A percentile compares a stretch with the other conserved stretches of the same genome.
These are phyloP conservation scores for Starmerella sirachaensis DNA, from an alignment of 805 yeast genomes.

Conservation along the genomic window DNA sequence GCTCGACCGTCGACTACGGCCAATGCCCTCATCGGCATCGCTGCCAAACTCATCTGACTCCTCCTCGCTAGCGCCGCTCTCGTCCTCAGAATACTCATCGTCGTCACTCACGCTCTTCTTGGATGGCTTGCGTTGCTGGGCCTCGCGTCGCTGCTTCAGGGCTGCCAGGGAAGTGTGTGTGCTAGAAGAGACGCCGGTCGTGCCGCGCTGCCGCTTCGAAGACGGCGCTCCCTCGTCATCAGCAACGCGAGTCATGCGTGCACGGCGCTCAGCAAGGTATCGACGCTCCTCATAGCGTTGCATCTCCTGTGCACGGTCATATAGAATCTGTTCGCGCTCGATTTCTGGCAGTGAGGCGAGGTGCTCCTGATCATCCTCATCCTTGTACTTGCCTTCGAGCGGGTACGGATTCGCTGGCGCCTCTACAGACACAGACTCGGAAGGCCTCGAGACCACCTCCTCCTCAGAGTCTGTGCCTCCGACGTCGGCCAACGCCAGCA, in stretches of 20 bases:
- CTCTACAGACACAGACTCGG: slow-evolving; percentile 18
- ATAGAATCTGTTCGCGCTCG: slow-evolving; percentile 79
- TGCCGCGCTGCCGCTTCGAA: slow-evolving; percentile 26
- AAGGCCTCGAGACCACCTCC: slow-evolving; percentile 6
- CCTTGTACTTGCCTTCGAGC: slow-evolving; percentile 77
- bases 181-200: slow-evolving; percentile 31
- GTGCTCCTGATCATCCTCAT: slow-evolving; percentile 59
- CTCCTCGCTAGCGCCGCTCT: slow-evolving; percentile 11
- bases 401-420: slow-evolving; percentile 65
- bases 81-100: slow-evolving; percentile 30
- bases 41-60: slow-evolving; percentile 31
- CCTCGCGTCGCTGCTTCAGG: slow-evolving; percentile 49
- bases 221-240: slow-evolving; percentile 21
- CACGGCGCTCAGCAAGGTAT: slow-evolving; percentile 63
- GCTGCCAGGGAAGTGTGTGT: slow-evolving; percentile 53
- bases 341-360: slow-evolving; percentile 65
- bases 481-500: slow-evolving; percentile 86
- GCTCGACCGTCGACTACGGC: slow-evolving; percentile 5
- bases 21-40: slow-evolving; percentile 32
- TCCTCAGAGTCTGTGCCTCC: slow-evolving; percentile 42
- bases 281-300: slow-evolving; percentile 77
- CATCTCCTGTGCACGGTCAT: slow-evolving; percentile 85
- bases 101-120: slow-evolving; percentile 27
- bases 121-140: slow-evolving; percentile 8
- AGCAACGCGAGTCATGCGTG: slow-evolving; percentile 24